These are phyloP conservation scores for Pleurotus citrinopileatus DNA, from an alignment of 768 basidiomycete genomes.

Conservation along the genomic window DNA sequence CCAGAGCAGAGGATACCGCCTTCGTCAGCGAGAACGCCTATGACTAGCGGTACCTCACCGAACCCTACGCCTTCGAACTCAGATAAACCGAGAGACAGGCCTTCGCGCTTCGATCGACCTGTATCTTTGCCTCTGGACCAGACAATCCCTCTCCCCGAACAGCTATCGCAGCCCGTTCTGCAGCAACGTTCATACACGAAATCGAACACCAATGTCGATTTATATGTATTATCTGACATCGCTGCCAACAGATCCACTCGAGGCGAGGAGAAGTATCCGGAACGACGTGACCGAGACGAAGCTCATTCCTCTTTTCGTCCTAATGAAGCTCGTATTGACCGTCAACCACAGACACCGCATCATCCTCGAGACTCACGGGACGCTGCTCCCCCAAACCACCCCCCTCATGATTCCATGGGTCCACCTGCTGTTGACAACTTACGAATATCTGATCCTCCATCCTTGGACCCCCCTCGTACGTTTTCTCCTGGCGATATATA, in stretches of 20 bases:
- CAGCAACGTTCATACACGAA: background rate
- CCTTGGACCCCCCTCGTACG: slow-evolving; percentile 14
- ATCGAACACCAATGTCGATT: background rate
- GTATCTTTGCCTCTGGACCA: background rate
- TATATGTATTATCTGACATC: background rate
- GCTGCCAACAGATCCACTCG: background rate
- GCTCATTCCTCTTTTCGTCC: slow-evolving; percentile 5
- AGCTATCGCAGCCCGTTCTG: background rate
- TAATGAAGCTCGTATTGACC: slow-evolving; percentile 7
- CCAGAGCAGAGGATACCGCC: background rate
- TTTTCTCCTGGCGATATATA: slow-evolving; percentile 16
- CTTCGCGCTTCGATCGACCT: slow-evolving; percentile 8
- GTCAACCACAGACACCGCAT: slow-evolving; percentile 3
- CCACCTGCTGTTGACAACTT: background rate
- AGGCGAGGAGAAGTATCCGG: background rate
- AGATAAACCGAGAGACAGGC: slow-evolving; percentile 4
- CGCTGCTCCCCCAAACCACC: background rate
- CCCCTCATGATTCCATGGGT: slow-evolving; percentile 8
- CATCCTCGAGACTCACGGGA: slow-evolving; percentile 1
- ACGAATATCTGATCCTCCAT: slow-evolving; percentile 30
- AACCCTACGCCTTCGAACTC: background rate
- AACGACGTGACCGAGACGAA: slow-evolving; percentile 6
- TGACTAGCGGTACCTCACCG: background rate
- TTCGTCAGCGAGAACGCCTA: background rate
- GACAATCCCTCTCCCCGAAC: background rate